Evolutionary conservation across 106 monocot species (phyloP).

Genomic region (Dendrobium catenatum): DNA sequence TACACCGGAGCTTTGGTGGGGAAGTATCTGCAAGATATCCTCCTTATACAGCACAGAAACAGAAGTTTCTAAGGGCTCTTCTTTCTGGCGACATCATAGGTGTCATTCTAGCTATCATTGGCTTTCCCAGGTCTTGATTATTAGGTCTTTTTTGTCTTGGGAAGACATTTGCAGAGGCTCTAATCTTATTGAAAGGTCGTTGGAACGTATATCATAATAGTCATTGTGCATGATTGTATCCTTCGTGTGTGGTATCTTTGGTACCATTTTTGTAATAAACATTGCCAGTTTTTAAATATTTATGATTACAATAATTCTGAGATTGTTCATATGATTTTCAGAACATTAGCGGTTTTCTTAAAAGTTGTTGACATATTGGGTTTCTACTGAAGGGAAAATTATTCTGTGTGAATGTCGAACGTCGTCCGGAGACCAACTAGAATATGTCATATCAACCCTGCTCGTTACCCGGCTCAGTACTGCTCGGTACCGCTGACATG

Average conservation of each 20-base stretch:
- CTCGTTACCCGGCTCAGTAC: too few species aligned
- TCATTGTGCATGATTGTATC: too few species aligned
- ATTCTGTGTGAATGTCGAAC: fast-evolving
- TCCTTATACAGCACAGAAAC: conserved; percentile 60
- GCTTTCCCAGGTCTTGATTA: conserved; percentile 18
- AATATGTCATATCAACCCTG: too few species aligned
- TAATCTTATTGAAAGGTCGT: not conserved
- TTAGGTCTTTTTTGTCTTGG: not conserved
- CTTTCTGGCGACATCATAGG: conserved; percentile 42
- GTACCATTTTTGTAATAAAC: conserved; percentile 14
- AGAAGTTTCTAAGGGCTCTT: conserved; percentile 45
- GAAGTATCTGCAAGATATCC: conserved; percentile 66
- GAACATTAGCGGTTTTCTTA: too few species aligned
- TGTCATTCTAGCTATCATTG: conserved; percentile 44
- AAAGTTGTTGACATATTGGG: too few species aligned
- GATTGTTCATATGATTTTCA: too few species aligned
- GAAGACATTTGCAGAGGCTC: not conserved
- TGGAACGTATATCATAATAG: too few species aligned
- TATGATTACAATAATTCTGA: too few species aligned
- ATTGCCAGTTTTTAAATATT: too few species aligned
- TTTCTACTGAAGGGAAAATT: too few species aligned
- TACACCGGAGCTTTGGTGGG: conserved; percentile 52
- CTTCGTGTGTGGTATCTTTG: conserved; percentile 61
- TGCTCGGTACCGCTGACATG: too few species aligned
- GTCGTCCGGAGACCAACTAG: too few species aligned